Evolutionary conservation across 768 basidiomycete species (phyloP).

Genomic region (Lepiota brunneoincarnata): DNA sequence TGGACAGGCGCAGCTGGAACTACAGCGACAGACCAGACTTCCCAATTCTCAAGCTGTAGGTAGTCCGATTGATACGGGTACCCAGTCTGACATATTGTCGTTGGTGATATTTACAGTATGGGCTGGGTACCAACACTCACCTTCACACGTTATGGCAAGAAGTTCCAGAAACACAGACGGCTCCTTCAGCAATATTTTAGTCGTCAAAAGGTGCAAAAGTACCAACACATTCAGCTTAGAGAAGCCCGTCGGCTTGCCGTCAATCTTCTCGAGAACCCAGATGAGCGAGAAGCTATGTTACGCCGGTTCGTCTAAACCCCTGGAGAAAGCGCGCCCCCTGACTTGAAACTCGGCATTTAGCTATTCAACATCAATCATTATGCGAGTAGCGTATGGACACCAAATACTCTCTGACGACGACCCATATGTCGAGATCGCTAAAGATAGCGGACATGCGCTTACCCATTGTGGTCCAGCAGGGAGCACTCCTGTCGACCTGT

Average conservation of each 20-base stretch:
- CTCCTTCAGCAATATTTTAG: constrained; percentile 5
- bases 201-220: background rate
- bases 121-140: background rate
- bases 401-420: background rate
- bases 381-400: background rate
- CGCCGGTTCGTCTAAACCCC: background rate
- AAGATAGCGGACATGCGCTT: background rate
- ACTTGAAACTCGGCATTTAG: no score
- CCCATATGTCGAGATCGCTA: background rate
- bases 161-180: constrained; percentile 6
- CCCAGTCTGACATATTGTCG: no score
- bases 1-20: constrained; percentile 17
- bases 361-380: background rate
- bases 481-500: constrained; percentile 4
- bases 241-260: background rate
- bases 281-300: background rate
- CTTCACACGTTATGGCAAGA: background rate
- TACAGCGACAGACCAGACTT: constrained; percentile 10
- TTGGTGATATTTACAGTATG: no score
- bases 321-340: no score
- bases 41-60: constrained; percentile 2
- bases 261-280: background rate
- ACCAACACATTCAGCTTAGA: background rate
- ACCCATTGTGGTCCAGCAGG: background rate
- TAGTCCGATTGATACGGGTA: no score